phyloP scores from a whole-genome alignment of 352 stramenopile genomes.

The Peronospora belbahrii region DNA sequence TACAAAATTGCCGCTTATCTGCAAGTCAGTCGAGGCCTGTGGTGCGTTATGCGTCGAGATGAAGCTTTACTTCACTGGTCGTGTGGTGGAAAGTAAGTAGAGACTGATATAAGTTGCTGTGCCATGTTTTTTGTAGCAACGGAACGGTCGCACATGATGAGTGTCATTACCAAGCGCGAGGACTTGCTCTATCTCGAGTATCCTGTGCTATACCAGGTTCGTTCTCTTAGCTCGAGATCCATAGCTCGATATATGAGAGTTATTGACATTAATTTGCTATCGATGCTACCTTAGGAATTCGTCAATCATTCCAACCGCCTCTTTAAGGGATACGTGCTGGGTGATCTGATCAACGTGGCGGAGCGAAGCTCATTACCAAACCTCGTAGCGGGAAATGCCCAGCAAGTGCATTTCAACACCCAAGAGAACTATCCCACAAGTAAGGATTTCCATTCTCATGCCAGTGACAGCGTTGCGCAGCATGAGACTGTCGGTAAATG shows the following conservation, averaged over 20 bases:
- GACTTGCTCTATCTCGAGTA: conserved; percentile 53
- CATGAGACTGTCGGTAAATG: not conserved
- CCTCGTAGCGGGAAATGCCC: conserved; percentile 34
- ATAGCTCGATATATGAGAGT: not conserved
- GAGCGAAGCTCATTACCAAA: conserved; percentile 74
- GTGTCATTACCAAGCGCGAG: conserved; percentile 55
- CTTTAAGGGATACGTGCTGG: conserved; percentile 82
- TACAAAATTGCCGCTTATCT: conserved; percentile 61
- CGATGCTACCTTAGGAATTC: conserved; percentile 47
- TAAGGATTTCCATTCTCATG: conserved; percentile 45
- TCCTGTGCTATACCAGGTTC: conserved; percentile 62
- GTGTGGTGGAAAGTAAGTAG: not conserved
- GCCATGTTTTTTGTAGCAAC: conserved; percentile 35
- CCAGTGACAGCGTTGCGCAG: conserved; percentile 1
- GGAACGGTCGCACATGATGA: conserved; percentile 79
- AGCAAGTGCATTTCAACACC: conserved; percentile 74
- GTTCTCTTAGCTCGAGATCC: too few relatives aligned
- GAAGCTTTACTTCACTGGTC: not conserved
- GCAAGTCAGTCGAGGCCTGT: conserved; percentile 78
- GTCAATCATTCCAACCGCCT: conserved; percentile 72
- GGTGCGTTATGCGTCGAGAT: conserved; percentile 50
- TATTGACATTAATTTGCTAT: not conserved
- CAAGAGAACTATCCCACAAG: conserved; percentile 67
- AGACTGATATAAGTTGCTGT: not conserved
- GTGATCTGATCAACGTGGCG: conserved; percentile 63